These are phyloP conservation scores for Scedosporium apiospermum DNA, from an alignment of 2,329 filamentous ascomycete species.

Conservation along the genomic window DNA sequence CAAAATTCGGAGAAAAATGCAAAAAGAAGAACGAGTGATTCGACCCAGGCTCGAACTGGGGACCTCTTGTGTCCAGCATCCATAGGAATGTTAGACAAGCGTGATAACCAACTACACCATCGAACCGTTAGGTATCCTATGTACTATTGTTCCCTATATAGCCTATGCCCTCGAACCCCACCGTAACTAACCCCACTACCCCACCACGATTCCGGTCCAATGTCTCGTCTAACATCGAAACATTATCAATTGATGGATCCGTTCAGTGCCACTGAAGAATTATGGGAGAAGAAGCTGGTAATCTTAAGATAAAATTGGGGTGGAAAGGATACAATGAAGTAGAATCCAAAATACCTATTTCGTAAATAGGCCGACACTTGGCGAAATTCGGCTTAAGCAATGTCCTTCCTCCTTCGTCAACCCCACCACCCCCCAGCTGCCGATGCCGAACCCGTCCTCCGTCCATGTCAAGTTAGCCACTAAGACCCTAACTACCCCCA, in stretches of 20 bases:
- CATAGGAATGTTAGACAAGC: conserved; percentile 7
- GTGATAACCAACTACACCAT: conserved; percentile 9
- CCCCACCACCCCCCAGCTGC: not conserved
- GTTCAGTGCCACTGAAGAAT: too few relatives aligned
- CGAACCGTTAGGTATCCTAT: not conserved
- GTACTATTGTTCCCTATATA: not conserved
- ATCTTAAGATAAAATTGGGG: too few relatives aligned
- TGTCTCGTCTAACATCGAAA: too few relatives aligned
- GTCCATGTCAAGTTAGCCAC: not conserved
- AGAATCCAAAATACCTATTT: too few relatives aligned
- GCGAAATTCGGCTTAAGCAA: not conserved
- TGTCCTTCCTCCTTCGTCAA: not conserved
- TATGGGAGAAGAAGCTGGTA: too few relatives aligned
- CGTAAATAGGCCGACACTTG: not conserved
- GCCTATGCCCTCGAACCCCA: not conserved
- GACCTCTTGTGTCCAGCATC: conserved; percentile 7
- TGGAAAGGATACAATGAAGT: too few relatives aligned
- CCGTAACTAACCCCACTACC: too few relatives aligned
- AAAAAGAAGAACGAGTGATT: conserved; percentile 5
- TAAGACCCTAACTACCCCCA: not conserved
- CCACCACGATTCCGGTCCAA: too few relatives aligned
- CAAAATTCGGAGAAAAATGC: not conserved
- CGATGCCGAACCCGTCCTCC: conserved; percentile 2
- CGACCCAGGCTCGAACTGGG: conserved; percentile 7
- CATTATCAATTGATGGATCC: too few relatives aligned